These are phyloP conservation scores for Rhizopogon roseolus DNA, from an alignment of 768 basidiomycete genomes.

Conservation along the genomic window DNA sequence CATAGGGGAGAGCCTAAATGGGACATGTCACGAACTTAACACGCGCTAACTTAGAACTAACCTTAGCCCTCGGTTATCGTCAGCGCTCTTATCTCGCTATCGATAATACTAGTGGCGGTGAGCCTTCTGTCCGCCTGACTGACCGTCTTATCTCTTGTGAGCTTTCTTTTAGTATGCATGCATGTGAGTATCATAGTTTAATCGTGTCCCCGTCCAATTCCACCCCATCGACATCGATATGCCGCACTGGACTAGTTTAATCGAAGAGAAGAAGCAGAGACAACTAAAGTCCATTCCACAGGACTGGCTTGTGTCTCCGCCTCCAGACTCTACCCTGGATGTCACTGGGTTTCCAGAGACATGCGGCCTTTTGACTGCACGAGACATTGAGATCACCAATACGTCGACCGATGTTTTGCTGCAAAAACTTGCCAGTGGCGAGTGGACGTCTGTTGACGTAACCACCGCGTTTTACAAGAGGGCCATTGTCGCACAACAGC, in stretches of 20 bases:
- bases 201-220: too few relatives aligned
- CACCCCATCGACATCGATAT: neutral
- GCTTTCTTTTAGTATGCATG: neutral
- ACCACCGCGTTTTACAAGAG: constrained; percentile 72
- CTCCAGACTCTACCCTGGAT: constrained; percentile 42
- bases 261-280: constrained; percentile 44
- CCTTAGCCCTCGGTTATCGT: too few relatives aligned
- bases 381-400: constrained; percentile 59
- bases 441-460: constrained; percentile 66
- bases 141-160: neutral
- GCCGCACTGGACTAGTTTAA: constrained; percentile 46
- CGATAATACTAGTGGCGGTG: neutral
- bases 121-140: neutral
- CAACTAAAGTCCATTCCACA: constrained; percentile 56
- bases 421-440: constrained; percentile 42
- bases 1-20: too few relatives aligned
- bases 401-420: constrained; percentile 41
- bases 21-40: too few relatives aligned
- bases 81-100: neutral
- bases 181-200: neutral
- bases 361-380: constrained; percentile 50
- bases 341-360: constrained; percentile 50
- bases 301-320: constrained; percentile 54
- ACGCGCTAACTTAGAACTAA: too few relatives aligned
- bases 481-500: constrained; percentile 73